Conservation (phyloP, 2,329 filamentous ascomycete genomes). For the Camillea tinctor region DNA sequence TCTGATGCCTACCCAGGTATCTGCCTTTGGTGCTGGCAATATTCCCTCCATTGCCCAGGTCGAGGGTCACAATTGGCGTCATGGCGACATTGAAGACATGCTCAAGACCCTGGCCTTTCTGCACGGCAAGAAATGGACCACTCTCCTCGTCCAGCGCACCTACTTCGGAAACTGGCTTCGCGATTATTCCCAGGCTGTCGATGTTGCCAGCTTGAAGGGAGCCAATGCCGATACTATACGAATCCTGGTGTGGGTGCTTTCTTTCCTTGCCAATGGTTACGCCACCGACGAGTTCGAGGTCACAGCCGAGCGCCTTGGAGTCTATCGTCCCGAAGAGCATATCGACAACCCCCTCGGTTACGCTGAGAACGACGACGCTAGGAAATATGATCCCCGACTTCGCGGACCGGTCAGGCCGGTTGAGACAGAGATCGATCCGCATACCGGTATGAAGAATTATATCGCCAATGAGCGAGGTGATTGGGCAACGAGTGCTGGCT, state of each 20-base stretch:
- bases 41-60: slow-evolving; percentile 64
- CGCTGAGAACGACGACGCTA: slow-evolving; percentile 81
- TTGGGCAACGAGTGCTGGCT: slow-evolving; percentile 89
- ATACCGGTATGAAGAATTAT: slow-evolving; percentile 98
- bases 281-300: slow-evolving; percentile 86
- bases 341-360: slow-evolving; percentile 82
- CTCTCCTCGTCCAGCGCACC: slow-evolving; percentile 71
- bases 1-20: slow-evolving; percentile 55
- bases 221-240: slow-evolving; percentile 77
- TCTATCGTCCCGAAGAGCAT: slow-evolving; percentile 75
- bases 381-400: slow-evolving; percentile 76
- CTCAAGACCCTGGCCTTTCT: slow-evolving; percentile 75
- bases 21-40: slow-evolving; percentile 68
- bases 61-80: slow-evolving; percentile 68
- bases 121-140: slow-evolving; percentile 81
- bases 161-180: slow-evolving; percentile 88
- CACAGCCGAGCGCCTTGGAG: slow-evolving; percentile 74
- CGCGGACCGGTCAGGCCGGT: slow-evolving; percentile 72
- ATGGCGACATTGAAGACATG: slow-evolving; percentile 80
- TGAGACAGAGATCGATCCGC: slow-evolving; percentile 70
- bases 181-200: slow-evolving; percentile 82
- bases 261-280: slow-evolving; percentile 79
- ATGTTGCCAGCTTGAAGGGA: slow-evolving; percentile 76
- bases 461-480: slow-evolving; percentile 85
- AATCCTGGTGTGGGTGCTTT: slow-evolving; percentile 77